Base-by-base conservation (phyloP, 768 basidiomycete genomes). In the Suillus lakei region DNA sequence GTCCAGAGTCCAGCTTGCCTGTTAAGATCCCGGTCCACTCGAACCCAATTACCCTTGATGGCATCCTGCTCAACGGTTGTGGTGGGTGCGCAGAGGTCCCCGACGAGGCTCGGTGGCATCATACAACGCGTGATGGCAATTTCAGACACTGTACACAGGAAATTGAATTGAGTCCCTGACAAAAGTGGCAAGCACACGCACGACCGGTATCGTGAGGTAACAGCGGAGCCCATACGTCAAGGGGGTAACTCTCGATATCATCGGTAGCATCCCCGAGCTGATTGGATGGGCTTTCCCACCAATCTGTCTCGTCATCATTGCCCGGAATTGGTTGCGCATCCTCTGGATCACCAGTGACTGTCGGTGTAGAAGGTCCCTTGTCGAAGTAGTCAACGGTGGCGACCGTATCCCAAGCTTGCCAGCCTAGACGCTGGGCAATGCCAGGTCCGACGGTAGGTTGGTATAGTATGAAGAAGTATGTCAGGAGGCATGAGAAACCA, bases 351-450 rank as follows among this genome's bases (percentile, higher is more conserved):
- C 58, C 39, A 28, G 18, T 60, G 61, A 34, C 61, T 23, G 23
- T 56, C 28, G 36, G 38, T n/a, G 46, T 62, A 38, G 7, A 18
- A 39, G 28, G 66, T 60, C 3, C 66, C 21, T 54, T 41, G 18
- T 53, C 60, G 26, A 66, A 53, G 41, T 67, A 59, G 58, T 64
- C 46, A 3, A n/a, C 18, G 30, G 83, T 74, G 2, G 78, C 75
- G 0, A 95, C 82, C 4, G 85, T 72, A 51, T 92, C 95, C 93
- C 93, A 97, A 8, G 91, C 84, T 71, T 96, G 95, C 95, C 95
- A 96, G 34, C 94, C 94, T 23, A 98, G 80, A 53, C 86, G 84
- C 71, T 94, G 92, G 16, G 83, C 74, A 16, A 83, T 74, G 1
- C 92, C 92, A 21, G 92, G 92, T 3, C 92, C 92, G 2, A 82